These are phyloP conservation scores for Rhododendron ovatum DNA, from an alignment of 148 eudicot genomes.

Conservation along the genomic window DNA sequence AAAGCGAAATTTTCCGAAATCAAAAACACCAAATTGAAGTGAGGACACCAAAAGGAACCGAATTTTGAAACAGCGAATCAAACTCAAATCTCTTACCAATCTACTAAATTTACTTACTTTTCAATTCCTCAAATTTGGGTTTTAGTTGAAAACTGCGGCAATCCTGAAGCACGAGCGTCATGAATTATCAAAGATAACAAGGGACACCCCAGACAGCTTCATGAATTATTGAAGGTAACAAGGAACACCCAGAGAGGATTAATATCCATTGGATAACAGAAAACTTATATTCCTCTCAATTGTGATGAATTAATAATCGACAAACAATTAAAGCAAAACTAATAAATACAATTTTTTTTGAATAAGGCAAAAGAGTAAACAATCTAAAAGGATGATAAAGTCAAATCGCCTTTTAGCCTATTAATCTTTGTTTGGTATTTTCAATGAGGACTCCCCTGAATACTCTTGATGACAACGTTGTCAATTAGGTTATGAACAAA, in stretches of 20 bases:
- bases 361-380: too few species aligned
- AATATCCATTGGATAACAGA: background rate
- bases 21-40: background rate
- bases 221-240: background rate
- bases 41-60: background rate
- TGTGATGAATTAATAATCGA: too few species aligned
- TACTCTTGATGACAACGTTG: too few species aligned
- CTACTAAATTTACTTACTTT: background rate
- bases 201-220: background rate
- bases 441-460: too few species aligned
- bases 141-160: background rate
- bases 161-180: background rate
- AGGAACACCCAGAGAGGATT: background rate
- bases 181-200: background rate
- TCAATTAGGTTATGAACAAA: too few species aligned
- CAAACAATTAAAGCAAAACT: too few species aligned
- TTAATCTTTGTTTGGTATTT: too few species aligned
- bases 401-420: too few species aligned
- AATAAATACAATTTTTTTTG: too few species aligned
- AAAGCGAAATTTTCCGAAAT: background rate
- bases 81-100: background rate
- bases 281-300: background rate
- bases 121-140: background rate
- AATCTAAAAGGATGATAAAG: too few species aligned
- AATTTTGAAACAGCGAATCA: background rate